A percentile compares a stretch with the other conserved stretches of the same genome.
These are phyloP conservation scores for Naganishia sp. DNA, from an alignment of 1,284 basidiomycete genomes.

Conservation along the genomic window DNA sequence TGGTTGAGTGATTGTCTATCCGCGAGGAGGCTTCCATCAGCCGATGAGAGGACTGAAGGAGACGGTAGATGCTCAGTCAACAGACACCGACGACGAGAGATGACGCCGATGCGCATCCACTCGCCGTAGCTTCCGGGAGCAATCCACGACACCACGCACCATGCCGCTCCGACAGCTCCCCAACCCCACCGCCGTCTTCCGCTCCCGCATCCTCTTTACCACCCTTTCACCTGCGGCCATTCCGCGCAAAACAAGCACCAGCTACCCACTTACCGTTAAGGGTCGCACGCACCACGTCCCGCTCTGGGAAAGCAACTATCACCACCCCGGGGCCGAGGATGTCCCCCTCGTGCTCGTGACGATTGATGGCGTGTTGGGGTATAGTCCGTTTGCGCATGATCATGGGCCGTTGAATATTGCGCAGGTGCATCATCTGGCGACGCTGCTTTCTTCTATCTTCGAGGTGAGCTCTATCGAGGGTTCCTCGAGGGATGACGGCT, in stretches of 20 bases:
- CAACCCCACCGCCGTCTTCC: conserved; percentile 44
- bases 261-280: conserved; percentile 41
- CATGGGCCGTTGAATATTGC: conserved; percentile 92
- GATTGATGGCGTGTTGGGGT: conserved; percentile 86
- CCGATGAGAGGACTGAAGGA: too few species aligned
- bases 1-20: too few species aligned
- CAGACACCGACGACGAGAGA: too few species aligned
- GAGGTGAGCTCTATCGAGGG: conserved; percentile 60
- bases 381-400: conserved; percentile 91
- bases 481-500: not conserved
- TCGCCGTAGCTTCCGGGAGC: not conserved
- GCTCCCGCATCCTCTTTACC: conserved; percentile 47
- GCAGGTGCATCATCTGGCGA: conserved; percentile 91
- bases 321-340: conserved; percentile 13
- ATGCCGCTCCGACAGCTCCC: conserved; percentile 37
- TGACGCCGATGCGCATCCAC: not conserved
- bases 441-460: conserved; percentile 69
- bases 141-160: conserved; percentile 1
- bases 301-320: conserved; percentile 1
- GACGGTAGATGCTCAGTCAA: too few species aligned
- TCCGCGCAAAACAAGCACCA: conserved; percentile 31
- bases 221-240: conserved; percentile 42
- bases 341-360: conserved; percentile 59
- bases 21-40: too few species aligned
- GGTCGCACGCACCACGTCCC: not conserved